Percentiles rank a stretch among this genome's conserved stretches.
Evolutionary conservation across 768 basidiomycete species (phyloP).

Genomic region (Termitomyces sp.): DNA sequence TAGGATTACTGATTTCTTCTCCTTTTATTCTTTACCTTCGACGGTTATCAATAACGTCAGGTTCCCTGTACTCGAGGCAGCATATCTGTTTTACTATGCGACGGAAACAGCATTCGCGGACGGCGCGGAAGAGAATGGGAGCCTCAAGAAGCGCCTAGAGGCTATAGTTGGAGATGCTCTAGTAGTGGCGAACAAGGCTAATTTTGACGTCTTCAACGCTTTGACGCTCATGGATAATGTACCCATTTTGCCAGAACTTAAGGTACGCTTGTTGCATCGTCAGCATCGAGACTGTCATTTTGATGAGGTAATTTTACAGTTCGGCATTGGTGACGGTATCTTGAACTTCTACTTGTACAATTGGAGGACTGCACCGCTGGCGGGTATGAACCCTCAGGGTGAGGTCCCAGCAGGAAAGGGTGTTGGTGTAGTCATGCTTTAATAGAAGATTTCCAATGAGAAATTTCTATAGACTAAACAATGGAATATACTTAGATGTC

Average conservation of each 20-base stretch:
- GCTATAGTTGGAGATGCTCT: slow-evolving; percentile 77
- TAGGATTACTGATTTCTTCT: slow-evolving; percentile 91
- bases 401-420: slow-evolving; percentile 64
- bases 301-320: slow-evolving; percentile 40
- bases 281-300: neutral
- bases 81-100: slow-evolving; percentile 95
- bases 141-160: slow-evolving; percentile 64
- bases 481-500: neutral
- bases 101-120: slow-evolving; percentile 66
- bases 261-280: slow-evolving; percentile 40
- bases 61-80: slow-evolving; percentile 77
- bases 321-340: slow-evolving; percentile 88
- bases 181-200: slow-evolving; percentile 72
- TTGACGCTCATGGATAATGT: slow-evolving; percentile 94
- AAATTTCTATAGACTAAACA: neutral
- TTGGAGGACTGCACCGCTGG: slow-evolving; percentile 80
- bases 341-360: slow-evolving; percentile 95
- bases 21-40: slow-evolving; percentile 95
- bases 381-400: slow-evolving; percentile 58
- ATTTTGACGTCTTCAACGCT: slow-evolving; percentile 96
- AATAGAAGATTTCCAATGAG: slow-evolving; percentile 13
- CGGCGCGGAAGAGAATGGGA: slow-evolving; percentile 54
- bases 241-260: slow-evolving; percentile 74
- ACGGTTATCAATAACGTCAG: slow-evolving; percentile 80
- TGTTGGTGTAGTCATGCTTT: slow-evolving; percentile 94